These are phyloP conservation scores for Mollisiaceae sp. DNA, from an alignment of 2,329 filamentous ascomycete species.

Conservation along the genomic window DNA sequence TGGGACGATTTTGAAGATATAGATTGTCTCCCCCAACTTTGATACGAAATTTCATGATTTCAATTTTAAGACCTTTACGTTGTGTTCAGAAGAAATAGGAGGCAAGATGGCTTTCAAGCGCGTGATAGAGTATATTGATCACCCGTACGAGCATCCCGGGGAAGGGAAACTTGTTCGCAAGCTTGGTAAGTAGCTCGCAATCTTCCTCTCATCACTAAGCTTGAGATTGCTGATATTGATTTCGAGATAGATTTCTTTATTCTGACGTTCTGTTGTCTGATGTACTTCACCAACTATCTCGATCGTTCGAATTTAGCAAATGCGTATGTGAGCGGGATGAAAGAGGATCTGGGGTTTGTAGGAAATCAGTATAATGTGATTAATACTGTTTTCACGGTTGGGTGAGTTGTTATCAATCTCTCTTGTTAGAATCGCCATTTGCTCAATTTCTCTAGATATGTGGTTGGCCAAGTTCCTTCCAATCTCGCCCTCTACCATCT, in stretches of 20 bases:
- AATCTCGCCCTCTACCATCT: conserved; percentile 68
- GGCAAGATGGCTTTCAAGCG: conserved; percentile 24
- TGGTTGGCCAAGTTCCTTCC: conserved; percentile 64
- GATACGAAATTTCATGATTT: neutral
- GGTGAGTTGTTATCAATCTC: conserved; percentile 27
- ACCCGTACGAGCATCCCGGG: conserved; percentile 36
- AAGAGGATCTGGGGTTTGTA: conserved; percentile 54
- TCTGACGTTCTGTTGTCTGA: conserved; percentile 46
- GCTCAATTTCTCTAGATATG: conserved; percentile 44
- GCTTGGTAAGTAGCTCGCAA: conserved; percentile 27
- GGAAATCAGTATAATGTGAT: conserved; percentile 58
- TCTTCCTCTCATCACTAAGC: neutral
- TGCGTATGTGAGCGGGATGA: conserved; percentile 60
- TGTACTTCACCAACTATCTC: conserved; percentile 47
- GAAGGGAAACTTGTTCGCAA: conserved; percentile 37
- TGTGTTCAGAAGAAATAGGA: neutral
- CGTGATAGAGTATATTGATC: conserved; percentile 31
- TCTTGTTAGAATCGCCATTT: neutral
- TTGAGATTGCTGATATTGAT: conserved; percentile 2
- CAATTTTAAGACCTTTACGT: neutral
- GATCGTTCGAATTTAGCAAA: conserved; percentile 58
- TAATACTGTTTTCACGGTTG: conserved; percentile 52
- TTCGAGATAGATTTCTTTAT: conserved; percentile 39
- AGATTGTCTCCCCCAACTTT: neutral
- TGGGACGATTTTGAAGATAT: conserved; percentile 4